Evolutionary conservation across 1,139 yeast species (phyloP), one percentile per base, ranked within the genome.

Genomic region (Yamadazyma trypodendri): DNA sequence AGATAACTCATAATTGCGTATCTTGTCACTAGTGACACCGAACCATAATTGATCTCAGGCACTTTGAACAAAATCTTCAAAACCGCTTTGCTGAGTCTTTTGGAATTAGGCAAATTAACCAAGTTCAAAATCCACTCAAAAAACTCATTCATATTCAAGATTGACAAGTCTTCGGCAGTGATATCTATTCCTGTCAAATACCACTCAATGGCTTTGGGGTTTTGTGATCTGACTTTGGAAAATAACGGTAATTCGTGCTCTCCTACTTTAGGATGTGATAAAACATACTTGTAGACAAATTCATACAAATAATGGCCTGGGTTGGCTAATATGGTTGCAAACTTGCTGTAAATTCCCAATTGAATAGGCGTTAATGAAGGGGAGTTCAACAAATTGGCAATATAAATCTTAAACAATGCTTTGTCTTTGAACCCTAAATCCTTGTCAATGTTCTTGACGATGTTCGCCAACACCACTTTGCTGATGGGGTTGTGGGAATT

Each of bases 301-400:
- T 87, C 95, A 55, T 84, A 86, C 32, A 90, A 58, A 53, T 64
- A 75, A 56, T 77, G 94, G n/a, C 76, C 81, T 1, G 89, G 96
- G 55, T 77, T 80, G 7, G 72, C 56, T 40, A 86, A 56, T 2
- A 86, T 65, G 4, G 79, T 77, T 4, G 79, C 61, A 29, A 88
- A 56, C 36, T 75, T 71, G 0, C 87, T 56, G 66, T 51, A 81
- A 37, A 64, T 58, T 12, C 33, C 39, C 31, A 38, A 35, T 3
- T 54, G 56, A n/a, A 42, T 36, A 11, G 48, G 43, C 3, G 55
- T 45, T 4, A 48, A 46, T 14, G 43, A 50, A 67, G 31, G 82
- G 55, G 84, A 75, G 53, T 65, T 70, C 31, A 84, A 58, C 17
- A 86, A 63, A 48, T 83, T 86, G 33, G 83, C 75, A 18, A 88